Conservation (phyloP, 2,329 filamentous ascomycete species). For the Cladosporium colombiae region DNA sequence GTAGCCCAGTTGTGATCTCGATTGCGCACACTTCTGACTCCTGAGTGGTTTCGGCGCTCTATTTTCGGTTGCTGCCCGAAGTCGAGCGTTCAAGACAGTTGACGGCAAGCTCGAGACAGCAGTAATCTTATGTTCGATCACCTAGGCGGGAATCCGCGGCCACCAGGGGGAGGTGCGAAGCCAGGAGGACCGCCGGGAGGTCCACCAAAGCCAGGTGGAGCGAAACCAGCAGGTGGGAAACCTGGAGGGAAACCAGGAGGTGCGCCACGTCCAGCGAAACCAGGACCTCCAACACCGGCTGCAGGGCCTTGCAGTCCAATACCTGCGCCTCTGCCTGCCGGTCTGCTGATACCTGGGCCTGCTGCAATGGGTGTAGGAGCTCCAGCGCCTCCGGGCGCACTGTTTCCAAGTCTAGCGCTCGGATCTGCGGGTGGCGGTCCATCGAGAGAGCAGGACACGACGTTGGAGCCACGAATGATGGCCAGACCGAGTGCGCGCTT, state of each 20-base stretch:
- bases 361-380: constrained; percentile 70
- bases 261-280: constrained; percentile 60
- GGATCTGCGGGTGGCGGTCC: constrained; percentile 94
- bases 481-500: constrained; percentile 95
- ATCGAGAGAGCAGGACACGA: constrained; percentile 92
- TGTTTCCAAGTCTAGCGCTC: constrained; percentile 81
- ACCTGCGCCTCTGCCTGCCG: constrained; percentile 76
- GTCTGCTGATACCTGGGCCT: constrained; percentile 86
- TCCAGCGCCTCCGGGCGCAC: constrained; percentile 58
- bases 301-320: constrained; percentile 86
- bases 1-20: background rate
- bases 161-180: constrained; percentile 52
- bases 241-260: constrained; percentile 39
- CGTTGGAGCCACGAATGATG: constrained; percentile 91
- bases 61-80: background rate
- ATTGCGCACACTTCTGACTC: background rate
- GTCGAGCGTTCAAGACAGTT: background rate
- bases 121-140: constrained; percentile 1
- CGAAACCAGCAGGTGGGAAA: constrained; percentile 36
- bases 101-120: background rate
- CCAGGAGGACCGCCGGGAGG: constrained; percentile 31
- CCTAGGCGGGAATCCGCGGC: constrained; percentile 35
- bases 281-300: constrained; percentile 79
- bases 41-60: background rate
- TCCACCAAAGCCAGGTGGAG: constrained; percentile 39